A percentile compares a stretch with the other conserved stretches of the same genome.
Evolutionary conservation across 306 rosid genomes (phyloP).

Genomic region (Argentina anserina): DNA sequence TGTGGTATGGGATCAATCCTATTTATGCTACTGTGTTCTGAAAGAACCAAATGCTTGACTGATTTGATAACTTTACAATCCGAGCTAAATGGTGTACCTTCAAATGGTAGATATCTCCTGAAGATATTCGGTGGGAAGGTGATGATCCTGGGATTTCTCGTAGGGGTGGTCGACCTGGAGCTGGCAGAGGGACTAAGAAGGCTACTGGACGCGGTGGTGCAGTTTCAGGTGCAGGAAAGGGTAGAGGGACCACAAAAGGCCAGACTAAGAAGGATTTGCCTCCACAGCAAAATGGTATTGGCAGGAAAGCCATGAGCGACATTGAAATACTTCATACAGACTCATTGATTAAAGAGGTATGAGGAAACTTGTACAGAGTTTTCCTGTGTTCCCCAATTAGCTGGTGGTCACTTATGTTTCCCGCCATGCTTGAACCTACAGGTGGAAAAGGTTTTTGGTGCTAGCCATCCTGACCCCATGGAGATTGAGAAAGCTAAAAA

Average conservation of each 20-base stretch:
- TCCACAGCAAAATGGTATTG: constrained; percentile 55
- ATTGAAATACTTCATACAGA: constrained; percentile 76
- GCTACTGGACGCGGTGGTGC: constrained; percentile 58
- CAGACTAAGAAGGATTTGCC: constrained; percentile 54
- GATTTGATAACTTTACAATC: background rate
- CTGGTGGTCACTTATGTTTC: constrained; percentile 13
- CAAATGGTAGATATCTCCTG: constrained; percentile 59
- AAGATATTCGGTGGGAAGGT: constrained; percentile 78
- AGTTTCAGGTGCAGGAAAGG: constrained; percentile 61
- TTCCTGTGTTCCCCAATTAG: background rate
- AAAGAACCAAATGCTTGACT: background rate
- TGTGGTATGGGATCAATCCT: background rate
- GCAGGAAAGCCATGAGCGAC: constrained; percentile 56
- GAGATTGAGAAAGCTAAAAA: constrained; percentile 82
- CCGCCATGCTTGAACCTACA: constrained; percentile 31
- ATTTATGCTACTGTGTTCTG: background rate
- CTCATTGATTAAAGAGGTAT: constrained; percentile 79
- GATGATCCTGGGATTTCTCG: constrained; percentile 55
- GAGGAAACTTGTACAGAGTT: constrained; percentile 2
- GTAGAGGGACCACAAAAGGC: constrained; percentile 65
- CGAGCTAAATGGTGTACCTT: constrained; percentile 7
- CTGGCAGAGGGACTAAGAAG: constrained; percentile 66
- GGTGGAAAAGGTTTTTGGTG: constrained; percentile 74
- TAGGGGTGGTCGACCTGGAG: constrained; percentile 50
- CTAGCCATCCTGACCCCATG: constrained; percentile 52